phyloP scores from a whole-genome alignment of 441 rosid species.

The Populus hybrid region DNA sequence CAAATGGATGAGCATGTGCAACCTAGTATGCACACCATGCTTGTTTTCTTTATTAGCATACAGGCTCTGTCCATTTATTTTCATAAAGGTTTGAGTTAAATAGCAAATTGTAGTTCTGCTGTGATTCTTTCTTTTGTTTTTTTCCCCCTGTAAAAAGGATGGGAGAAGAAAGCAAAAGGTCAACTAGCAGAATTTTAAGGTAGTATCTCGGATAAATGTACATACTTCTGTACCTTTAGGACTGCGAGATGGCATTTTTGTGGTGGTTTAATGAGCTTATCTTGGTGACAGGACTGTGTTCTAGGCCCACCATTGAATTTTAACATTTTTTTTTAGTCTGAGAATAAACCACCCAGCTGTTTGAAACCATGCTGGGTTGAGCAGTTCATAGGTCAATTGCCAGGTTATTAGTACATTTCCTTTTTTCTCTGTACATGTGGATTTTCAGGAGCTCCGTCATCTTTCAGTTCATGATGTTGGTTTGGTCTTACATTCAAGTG shows the following conservation, averaged over 20 bases:
- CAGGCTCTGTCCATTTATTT: not conserved
- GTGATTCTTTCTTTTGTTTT: not conserved
- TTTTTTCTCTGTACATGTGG: not conserved
- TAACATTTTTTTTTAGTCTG: not conserved
- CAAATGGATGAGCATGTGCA: not conserved
- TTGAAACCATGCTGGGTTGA: not conserved
- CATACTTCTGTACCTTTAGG: not conserved
- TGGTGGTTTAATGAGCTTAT: not conserved
- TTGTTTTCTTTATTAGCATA: not conserved
- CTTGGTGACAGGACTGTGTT: not conserved
- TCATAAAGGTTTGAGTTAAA: not conserved
- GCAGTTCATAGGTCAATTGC: not conserved
- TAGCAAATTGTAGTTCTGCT: not conserved
- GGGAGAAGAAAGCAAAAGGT: not conserved
- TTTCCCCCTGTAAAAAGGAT: not conserved
- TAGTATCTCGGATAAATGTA: not conserved
- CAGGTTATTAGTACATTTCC: not conserved
- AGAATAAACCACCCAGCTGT: not conserved
- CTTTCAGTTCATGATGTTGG: not conserved
- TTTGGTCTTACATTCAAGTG: not conserved
- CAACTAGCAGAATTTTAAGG: not conserved
- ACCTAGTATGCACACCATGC: not conserved
- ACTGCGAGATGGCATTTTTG: not conserved
- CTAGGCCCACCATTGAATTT: not conserved
- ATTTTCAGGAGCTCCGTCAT: not conserved